Evolutionary conservation across 1,284 basidiomycete genomes (phyloP).

Genomic region (Ceratobasidium theobromae): DNA sequence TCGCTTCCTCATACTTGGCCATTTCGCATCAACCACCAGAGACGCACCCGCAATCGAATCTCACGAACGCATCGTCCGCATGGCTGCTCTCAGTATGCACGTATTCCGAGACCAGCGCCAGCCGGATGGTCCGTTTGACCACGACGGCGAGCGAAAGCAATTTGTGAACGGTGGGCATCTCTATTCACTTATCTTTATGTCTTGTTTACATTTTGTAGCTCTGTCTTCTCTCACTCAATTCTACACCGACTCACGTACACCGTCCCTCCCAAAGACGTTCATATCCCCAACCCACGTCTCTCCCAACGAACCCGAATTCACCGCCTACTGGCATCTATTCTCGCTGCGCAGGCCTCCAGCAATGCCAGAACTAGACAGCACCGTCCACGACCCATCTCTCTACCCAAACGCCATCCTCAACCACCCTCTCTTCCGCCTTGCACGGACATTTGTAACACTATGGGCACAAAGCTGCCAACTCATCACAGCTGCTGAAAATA

Average conservation of each 20-base stretch:
- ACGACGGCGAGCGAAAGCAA: conserved; percentile 29
- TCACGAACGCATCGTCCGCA: conserved; percentile 29
- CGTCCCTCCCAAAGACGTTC: conserved; percentile 24
- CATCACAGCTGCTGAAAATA: conserved; percentile 10
- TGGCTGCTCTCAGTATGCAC: conserved; percentile 28
- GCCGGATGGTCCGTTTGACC: conserved; percentile 27
- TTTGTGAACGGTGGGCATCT: conserved; percentile 18
- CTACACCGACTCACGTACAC: conserved; percentile 28
- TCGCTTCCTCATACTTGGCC: background rate
- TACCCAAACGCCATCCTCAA: background rate
- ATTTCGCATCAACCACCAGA: background rate
- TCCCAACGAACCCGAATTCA: conserved; percentile 18
- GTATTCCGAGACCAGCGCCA: conserved; percentile 26
- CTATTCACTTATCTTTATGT: background rate
- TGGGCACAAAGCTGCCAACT: conserved; percentile 12
- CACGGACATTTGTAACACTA: background rate
- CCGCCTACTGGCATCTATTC: conserved; percentile 29
- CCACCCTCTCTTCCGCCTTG: conserved; percentile 10
- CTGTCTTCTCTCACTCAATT: conserved; percentile 23
- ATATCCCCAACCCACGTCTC: conserved; percentile 17
- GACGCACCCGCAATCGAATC: conserved; percentile 25
- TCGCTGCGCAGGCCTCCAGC: conserved; percentile 17
- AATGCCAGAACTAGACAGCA: background rate
- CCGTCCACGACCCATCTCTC: background rate
- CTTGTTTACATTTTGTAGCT: background rate